These are phyloP conservation scores for Apiospora arundinis DNA, from an alignment of 2,329 filamentous ascomycete species.

Conservation along the genomic window DNA sequence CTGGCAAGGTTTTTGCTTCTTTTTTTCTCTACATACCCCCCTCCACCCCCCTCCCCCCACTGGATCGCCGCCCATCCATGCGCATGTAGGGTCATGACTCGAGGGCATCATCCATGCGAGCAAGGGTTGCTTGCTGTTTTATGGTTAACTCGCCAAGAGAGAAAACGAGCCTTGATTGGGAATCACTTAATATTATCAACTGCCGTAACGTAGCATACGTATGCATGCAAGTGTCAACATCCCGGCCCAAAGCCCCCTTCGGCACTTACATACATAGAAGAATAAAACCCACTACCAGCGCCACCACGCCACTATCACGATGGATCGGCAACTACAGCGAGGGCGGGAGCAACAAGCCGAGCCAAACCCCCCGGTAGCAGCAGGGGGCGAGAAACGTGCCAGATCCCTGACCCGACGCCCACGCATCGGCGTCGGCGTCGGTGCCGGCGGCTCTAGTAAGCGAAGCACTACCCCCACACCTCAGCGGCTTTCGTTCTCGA, in stretches of 20 bases:
- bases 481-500: not conserved
- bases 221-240: not conserved
- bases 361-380: not conserved
- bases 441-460: too few relatives aligned
- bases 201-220: not conserved
- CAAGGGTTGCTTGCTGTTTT: not conserved
- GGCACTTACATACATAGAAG: too few relatives aligned
- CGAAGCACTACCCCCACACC: slow-evolving; percentile 3
- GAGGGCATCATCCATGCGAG: not conserved
- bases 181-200: too few relatives aligned
- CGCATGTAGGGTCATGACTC: not conserved
- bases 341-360: not conserved
- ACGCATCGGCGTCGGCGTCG: not conserved
- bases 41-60: not conserved
- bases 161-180: too few relatives aligned
- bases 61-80: not conserved
- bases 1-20: not conserved
- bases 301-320: not conserved
- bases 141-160: not conserved
- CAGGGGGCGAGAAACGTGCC: not conserved
- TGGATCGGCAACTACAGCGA: not conserved
- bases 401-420: slow-evolving; percentile 2
- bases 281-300: too few relatives aligned
- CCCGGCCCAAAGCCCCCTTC: not conserved
- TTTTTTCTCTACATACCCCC: too few relatives aligned